Evolutionary conservation across 2,329 filamentous ascomycete species (phyloP), one percentile per base, ranked within the genome.

Genomic region (Talaromyces sp.): DNA sequence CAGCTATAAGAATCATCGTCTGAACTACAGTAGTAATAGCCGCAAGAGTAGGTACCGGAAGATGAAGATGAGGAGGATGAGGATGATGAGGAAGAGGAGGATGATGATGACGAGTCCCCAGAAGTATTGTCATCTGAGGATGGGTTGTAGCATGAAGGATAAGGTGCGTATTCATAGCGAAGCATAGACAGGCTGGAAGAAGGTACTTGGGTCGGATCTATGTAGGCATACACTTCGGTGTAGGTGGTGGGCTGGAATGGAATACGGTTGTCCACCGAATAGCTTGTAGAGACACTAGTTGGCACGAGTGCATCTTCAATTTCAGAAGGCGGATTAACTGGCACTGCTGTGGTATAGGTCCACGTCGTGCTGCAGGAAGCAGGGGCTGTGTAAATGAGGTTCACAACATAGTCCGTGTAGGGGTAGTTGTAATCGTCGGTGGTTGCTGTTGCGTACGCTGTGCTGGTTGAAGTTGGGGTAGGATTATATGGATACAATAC

Each of bases 151-250:
- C 64, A 66, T 31, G 64, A 45, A 19, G 64, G 64, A 51, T 66
- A 66, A 7, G 64, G 64, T 22, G n/a, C 17, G 19, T 66, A 66
- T n/a, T 49, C 27, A n/a, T 63, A 51, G 17, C 74, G 74, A 19
- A 77, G 69, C 0, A 56, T 64, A 36, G 29, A 58, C 38, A 75
- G 27, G 19, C 68, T 67, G 2, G 54, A 29, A 19, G 61, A 66
- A 7, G 74, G 73, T 0, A 76, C n/a, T 58, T 76, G 74, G 5
- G 73, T 72, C 1, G 74, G 72, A 5, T 72, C 70, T 2, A 76
- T 67, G 59, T 64, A 75, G 38, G 73, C 66, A 43, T 71, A 67
- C 13, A 70, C 68, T 49, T 70, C 68, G 6, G 73, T 70, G 54
- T 70, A 69, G 6, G 73, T 75, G 10, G 70, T 70, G 1, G 73